phyloP scores from a whole-genome alignment of 2,329 filamentous ascomycete species.

The Penicillium aurantiogriseum region DNA sequence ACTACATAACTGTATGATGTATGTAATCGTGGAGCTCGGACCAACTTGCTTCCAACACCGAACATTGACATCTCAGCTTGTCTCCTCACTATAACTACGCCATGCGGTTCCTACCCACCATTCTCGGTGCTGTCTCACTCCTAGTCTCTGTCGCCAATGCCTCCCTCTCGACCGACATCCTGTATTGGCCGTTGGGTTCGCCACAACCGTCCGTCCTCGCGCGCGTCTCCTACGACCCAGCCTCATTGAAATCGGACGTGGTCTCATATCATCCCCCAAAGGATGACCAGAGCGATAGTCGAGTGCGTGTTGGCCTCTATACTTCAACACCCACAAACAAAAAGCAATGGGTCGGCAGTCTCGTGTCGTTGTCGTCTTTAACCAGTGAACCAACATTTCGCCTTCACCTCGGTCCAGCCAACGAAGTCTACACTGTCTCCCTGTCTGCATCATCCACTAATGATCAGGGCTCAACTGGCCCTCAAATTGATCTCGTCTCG shows the following conservation, averaged over 20 bases:
- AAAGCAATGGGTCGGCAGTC: conserved; percentile 43
- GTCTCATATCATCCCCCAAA: conserved; percentile 41
- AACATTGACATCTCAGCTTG: not conserved
- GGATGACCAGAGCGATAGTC: conserved; percentile 42
- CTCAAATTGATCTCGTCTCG: conserved; percentile 37
- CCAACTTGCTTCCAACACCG: not conserved
- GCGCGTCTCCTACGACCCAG: conserved; percentile 43
- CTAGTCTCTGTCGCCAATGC: conserved; percentile 18
- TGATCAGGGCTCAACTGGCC: conserved; percentile 19
- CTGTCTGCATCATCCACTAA: conserved; percentile 27
- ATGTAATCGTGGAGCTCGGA: conserved; percentile 1
- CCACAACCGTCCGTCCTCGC: conserved; percentile 39
- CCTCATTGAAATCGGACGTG: conserved; percentile 36
- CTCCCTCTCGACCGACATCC: conserved; percentile 33
- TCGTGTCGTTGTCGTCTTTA: conserved; percentile 40
- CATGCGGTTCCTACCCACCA: conserved; percentile 21
- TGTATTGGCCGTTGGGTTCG: conserved; percentile 38
- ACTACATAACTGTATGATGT: no score
- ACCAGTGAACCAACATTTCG: conserved; percentile 33
- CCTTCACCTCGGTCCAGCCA: conserved; percentile 39
- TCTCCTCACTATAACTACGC: not conserved
- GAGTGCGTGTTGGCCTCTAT: conserved; percentile 55
- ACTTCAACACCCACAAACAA: conserved; percentile 34
- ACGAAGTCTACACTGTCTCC: conserved; percentile 43
- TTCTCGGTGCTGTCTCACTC: conserved; percentile 18